phyloP scores from a whole-genome alignment of 106 monocot genomes.

The Platanthera guangdongensis region DNA sequence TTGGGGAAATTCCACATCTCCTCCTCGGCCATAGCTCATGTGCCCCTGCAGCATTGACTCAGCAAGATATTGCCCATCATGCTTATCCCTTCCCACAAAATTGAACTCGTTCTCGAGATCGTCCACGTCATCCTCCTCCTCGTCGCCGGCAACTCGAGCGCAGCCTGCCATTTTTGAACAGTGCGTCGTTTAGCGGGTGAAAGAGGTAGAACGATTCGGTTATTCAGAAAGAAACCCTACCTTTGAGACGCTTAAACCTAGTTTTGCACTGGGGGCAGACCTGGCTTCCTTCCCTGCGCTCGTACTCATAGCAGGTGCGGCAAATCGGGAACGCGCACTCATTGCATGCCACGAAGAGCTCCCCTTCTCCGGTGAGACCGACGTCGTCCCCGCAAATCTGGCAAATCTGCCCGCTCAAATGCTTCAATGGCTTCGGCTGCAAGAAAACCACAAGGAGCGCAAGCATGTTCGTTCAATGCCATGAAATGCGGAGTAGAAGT shows the following conservation, averaged over 20 bases:
- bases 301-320: constrained; percentile 81
- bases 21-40: constrained; percentile 88
- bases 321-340: constrained; percentile 94
- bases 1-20: constrained; percentile 41
- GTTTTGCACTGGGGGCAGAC: constrained; percentile 98
- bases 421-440: constrained; percentile 79
- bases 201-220: background rate
- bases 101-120: constrained; percentile 95
- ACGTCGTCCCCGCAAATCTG: constrained; percentile 97
- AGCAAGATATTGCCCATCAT: constrained; percentile 47
- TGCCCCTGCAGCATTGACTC: constrained; percentile 81
- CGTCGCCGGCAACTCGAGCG: constrained; percentile 77
- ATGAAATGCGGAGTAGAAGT: background rate
- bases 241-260: constrained; percentile 86
- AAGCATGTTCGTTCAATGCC: background rate
- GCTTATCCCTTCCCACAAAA: constrained; percentile 28
- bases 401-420: constrained; percentile 73
- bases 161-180: constrained; percentile 36
- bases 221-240: constrained; percentile 13
- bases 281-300: constrained; percentile 85
- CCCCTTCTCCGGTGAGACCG: constrained; percentile 67
- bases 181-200: background rate
- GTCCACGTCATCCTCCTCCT: constrained; percentile 84
- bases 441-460: background rate
- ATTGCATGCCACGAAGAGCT: constrained; percentile 93